Percentiles rank a stretch among this genome's conserved stretches.
These are phyloP conservation scores for Pseudoscleropodium purum DNA, from an alignment of 225 moss, liverwort and hornwort species.

Conservation along the genomic window DNA sequence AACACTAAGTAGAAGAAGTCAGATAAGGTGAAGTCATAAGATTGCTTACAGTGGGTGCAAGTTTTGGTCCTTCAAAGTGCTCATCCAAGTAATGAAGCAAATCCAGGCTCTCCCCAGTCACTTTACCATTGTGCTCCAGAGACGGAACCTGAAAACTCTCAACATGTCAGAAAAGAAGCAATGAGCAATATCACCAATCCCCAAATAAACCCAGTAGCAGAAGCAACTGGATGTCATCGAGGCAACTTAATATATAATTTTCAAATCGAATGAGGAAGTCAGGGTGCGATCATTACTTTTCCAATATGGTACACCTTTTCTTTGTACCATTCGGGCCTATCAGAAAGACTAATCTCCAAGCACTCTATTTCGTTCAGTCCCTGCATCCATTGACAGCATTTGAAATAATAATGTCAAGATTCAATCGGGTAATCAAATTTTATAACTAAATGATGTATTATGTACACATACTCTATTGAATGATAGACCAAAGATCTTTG, in stretches of 20 bases:
- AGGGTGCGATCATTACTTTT: conserved; percentile 16
- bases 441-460: not conserved
- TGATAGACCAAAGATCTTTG: not conserved
- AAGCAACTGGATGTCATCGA: not conserved
- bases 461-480: not conserved
- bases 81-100: conserved; percentile 46
- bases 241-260: not conserved
- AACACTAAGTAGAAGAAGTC: not conserved
- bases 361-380: conserved; percentile 40
- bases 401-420: not conserved
- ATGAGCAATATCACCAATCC: not conserved
- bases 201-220: not conserved
- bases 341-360: conserved; percentile 36
- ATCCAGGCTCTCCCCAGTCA: conserved; percentile 51
- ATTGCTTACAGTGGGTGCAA: conserved; percentile 34
- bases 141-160: conserved; percentile 35
- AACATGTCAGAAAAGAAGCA: not conserved
- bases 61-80: conserved; percentile 33
- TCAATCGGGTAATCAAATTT: not conserved
- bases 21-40: not conserved
- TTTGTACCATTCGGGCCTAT: conserved; percentile 50
- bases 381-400: conserved; percentile 10
- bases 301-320: conserved; percentile 40
- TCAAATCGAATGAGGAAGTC: not conserved
- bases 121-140: conserved; percentile 55